Conservation (phyloP, 805 yeast species). For the Dipodascopsis uninucleata region DNA sequence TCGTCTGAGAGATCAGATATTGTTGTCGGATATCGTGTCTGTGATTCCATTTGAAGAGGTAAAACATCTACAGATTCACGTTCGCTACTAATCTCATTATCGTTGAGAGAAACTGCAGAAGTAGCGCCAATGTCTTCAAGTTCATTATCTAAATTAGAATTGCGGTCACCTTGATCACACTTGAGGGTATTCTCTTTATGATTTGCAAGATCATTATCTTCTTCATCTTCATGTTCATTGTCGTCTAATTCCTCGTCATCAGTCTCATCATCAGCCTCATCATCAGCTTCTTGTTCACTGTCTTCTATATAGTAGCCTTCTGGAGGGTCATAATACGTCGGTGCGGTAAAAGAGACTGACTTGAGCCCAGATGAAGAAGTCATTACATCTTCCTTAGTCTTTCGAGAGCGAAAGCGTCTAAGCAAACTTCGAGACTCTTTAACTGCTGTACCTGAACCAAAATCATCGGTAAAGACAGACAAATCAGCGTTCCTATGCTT, state of each 20-base stretch:
- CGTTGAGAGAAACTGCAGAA: too few species aligned
- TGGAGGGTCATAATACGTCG: conserved; percentile 24
- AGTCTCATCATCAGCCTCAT: conserved; percentile 17
- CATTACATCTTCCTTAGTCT: conserved; percentile 1
- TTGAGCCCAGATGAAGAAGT: conserved; percentile 1
- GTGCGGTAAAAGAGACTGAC: conserved; percentile 16
- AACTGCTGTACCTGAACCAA: conserved; percentile 1
- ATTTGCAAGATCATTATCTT: conserved; percentile 1
- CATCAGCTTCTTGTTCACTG: too few species aligned
- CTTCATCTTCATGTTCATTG: conserved; percentile 7
- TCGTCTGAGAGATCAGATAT: too few species aligned
- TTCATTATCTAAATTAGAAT: background rate
- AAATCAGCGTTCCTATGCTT: conserved; percentile 86
- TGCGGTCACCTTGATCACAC: background rate
- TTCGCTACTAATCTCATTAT: background rate
- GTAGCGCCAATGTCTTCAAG: too few species aligned
- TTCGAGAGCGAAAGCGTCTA: conserved; percentile 11
- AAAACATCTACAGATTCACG: background rate
- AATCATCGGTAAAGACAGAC: background rate
- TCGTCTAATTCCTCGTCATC: conserved; percentile 19
- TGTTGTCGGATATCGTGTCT: too few species aligned
- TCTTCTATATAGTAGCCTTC: conserved; percentile 19
- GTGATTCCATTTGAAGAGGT: too few species aligned
- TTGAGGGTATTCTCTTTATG: too few species aligned
- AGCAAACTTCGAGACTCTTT: conserved; percentile 10